A percentile compares a stretch with the other conserved stretches of the same genome.
Evolutionary conservation across 202 grass and related monocot genomes (phyloP).

Genomic region (Miscanthus sacchariflorus): DNA sequence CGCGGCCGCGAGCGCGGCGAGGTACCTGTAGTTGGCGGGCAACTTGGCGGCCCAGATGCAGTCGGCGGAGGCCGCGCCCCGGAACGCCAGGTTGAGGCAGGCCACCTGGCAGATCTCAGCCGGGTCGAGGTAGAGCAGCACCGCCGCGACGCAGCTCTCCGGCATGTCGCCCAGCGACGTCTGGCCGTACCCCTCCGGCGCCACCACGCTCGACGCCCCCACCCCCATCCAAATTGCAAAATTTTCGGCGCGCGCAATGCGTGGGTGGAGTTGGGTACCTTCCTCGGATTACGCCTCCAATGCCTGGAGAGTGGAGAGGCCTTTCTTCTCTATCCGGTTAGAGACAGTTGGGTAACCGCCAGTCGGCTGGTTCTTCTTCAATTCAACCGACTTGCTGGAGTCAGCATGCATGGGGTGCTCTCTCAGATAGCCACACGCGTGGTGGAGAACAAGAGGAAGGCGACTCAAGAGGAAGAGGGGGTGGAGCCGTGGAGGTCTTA

Average conservation of each 20-base stretch:
- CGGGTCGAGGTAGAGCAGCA: constrained; percentile 77
- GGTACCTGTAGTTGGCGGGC: constrained; percentile 65
- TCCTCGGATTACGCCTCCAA: background rate
- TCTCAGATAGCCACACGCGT: background rate
- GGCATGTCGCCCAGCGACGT: constrained; percentile 82
- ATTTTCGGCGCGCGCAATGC: background rate
- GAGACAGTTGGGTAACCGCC: constrained; percentile 14
- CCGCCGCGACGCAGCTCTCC: constrained; percentile 75
- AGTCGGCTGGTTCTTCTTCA: constrained; percentile 5
- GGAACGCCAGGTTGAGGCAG: constrained; percentile 63
- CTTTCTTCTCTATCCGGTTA: constrained; percentile 20
- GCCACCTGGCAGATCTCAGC: constrained; percentile 81
- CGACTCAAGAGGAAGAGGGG: background rate
- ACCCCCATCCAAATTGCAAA: constrained; percentile 50
- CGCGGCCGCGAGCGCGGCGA: constrained; percentile 56
- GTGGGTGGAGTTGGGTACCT: background rate
- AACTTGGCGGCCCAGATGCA: constrained; percentile 72
- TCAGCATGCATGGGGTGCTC: background rate
- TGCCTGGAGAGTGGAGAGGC: background rate
- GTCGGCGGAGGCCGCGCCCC: constrained; percentile 68
- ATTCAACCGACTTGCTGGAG: constrained; percentile 17
- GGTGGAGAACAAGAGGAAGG: background rate
- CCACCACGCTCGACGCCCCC: constrained; percentile 49
- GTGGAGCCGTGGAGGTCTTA: background rate
- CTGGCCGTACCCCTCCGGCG: constrained; percentile 51